Evolutionary conservation across 805 yeast genomes (phyloP).

Genomic region (Metschnikowia picachoensis): DNA sequence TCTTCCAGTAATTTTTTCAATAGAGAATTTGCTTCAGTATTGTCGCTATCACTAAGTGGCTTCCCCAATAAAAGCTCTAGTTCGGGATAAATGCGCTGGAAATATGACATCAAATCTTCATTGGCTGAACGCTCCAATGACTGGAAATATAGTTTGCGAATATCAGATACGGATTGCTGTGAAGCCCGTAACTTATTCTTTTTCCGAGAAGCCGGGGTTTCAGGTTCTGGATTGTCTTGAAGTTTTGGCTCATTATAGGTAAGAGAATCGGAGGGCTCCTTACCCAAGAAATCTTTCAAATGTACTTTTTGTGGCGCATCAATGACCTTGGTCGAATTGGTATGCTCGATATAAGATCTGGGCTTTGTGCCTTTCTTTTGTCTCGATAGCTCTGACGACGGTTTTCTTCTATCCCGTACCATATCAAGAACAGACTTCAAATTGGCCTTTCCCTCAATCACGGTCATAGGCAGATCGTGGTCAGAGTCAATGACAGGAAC

Average conservation of each 20-base stretch:
- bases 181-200: background rate
- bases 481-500: background rate
- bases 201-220: background rate
- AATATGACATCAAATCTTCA: constrained; percentile 7
- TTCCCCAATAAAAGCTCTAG: constrained; percentile 8
- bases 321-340: background rate
- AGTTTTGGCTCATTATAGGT: too few relatives aligned
- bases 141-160: constrained; percentile 3
- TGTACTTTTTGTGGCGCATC: background rate
- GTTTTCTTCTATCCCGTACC: background rate
- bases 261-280: background rate
- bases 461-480: background rate
- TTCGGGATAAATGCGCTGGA: constrained; percentile 10
- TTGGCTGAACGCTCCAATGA: constrained; percentile 2
- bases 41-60: background rate
- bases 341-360: background rate
- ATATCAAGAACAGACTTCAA: constrained; percentile 5
- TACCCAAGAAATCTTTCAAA: background rate
- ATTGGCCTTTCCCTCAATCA: constrained; percentile 1
- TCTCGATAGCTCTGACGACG: background rate
- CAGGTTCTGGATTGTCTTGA: background rate
- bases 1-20: background rate
- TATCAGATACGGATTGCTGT: constrained; percentile 1
- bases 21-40: background rate
- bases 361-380: background rate